phyloP scores from a whole-genome alignment of 768 basidiomycete species.

The Lanmaoa pseudosensibilis region DNA sequence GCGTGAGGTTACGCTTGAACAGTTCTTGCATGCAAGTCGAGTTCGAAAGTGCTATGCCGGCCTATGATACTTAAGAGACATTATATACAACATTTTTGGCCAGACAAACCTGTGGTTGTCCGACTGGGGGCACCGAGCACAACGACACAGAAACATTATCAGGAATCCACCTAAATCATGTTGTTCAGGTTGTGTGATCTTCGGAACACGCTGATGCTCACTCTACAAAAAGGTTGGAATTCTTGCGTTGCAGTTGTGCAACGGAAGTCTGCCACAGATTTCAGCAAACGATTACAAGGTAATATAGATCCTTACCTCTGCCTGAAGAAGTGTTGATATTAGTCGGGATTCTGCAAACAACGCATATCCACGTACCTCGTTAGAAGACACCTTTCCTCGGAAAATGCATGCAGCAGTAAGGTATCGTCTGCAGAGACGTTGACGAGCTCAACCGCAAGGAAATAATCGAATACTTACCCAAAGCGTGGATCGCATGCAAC shows the following conservation, averaged over 20 bases:
- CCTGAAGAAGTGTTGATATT: slow-evolving; percentile 35
- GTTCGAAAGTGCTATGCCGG: slow-evolving; percentile 71
- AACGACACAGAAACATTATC: slow-evolving; percentile 86
- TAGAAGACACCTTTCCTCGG: slow-evolving; percentile 77
- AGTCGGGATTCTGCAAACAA: background rate
- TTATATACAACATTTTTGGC: background rate
- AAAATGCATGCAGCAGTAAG: slow-evolving; percentile 86
- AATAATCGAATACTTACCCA: slow-evolving; percentile 44
- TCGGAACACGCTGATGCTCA: slow-evolving; percentile 34
- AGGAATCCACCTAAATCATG: slow-evolving; percentile 70
- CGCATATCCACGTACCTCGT: slow-evolving; percentile 57
- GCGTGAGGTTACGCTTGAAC: slow-evolving; percentile 69
- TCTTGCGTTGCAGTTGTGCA: slow-evolving; percentile 70
- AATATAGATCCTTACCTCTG: slow-evolving; percentile 44
- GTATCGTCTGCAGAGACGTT: slow-evolving; percentile 57
- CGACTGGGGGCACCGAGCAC: slow-evolving; percentile 81
- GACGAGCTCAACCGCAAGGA: background rate
- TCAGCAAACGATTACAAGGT: slow-evolving; percentile 9
- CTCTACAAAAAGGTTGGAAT: slow-evolving; percentile 79
- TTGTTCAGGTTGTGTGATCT: slow-evolving; percentile 1
- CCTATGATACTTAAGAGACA: slow-evolving; percentile 36
- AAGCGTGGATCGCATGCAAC: slow-evolving; percentile 81
- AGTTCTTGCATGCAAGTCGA: slow-evolving; percentile 85
- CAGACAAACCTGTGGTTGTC: slow-evolving; percentile 59
- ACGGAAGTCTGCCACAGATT: slow-evolving; percentile 55